Evolutionary conservation across 768 basidiomycete genomes (phyloP).

Genomic region (Gautieria morchelliformis): DNA sequence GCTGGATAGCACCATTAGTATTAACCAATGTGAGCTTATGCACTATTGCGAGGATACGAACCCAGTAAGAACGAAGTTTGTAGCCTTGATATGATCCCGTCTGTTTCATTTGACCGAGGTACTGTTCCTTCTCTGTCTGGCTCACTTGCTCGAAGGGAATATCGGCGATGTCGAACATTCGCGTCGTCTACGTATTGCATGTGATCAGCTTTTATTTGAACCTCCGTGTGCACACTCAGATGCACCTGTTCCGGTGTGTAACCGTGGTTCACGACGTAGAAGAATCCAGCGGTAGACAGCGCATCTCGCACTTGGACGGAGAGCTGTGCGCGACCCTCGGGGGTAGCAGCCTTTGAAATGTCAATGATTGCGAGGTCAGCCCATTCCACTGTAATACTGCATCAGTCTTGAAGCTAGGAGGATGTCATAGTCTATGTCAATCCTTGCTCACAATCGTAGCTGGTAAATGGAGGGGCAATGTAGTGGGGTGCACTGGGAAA

Average conservation of each 20-base stretch:
- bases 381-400: conserved; percentile 27
- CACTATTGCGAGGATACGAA: conserved; percentile 14
- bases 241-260: conserved; percentile 31
- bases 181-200: conserved; percentile 28
- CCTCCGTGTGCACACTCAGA: neutral
- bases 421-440: too few relatives aligned
- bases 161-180: conserved; percentile 40
- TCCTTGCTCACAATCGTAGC: neutral
- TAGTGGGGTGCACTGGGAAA: neutral
- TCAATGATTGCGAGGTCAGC: conserved; percentile 48
- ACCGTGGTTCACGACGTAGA: conserved; percentile 43
- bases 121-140: conserved; percentile 33
- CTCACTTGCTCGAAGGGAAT: conserved; percentile 31
- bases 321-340: conserved; percentile 29
- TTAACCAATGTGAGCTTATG: neutral
- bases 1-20: conserved; percentile 27
- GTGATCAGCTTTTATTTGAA: neutral
- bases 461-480: neutral
- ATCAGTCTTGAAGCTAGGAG: neutral
- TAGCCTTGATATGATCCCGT: conserved; percentile 47
- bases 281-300: conserved; percentile 32
- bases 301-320: conserved; percentile 35
- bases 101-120: conserved; percentile 31
- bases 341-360: conserved; percentile 30
- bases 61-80: conserved; percentile 47